Base-by-base conservation (phyloP, 1,139 yeast species). In the Diutina pseudorugosa region DNA sequence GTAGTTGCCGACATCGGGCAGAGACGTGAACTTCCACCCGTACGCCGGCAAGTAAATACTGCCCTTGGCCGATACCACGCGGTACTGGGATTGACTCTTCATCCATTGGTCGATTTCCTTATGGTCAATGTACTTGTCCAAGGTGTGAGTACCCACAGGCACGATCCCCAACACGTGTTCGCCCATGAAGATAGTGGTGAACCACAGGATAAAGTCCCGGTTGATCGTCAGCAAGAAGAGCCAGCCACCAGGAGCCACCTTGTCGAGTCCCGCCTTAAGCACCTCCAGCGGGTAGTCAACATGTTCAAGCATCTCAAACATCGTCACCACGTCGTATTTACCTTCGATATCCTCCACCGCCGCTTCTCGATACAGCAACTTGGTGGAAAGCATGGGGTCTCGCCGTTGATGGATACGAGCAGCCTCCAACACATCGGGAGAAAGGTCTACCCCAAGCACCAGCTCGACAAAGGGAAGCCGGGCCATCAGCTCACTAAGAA, bases 261-360 rank as follows among this genome's bases (percentile, higher is more conserved):
- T 78, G 41, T 72, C 64, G 64, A 90, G 70, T 0, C 95, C 95
- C 53, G 78, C 80, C 20, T 72, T 66, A 55, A 93, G 68, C 27
- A 91, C 85, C 53, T 78, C 79, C 1, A 89, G 70, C 0, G 99
- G 98, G 56, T 80, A 78, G 55, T 86, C 87, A 1, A 91, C 97
- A 65, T 93, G 99, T 65, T 93, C 99, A 51, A 93, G 73, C 79
- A 93, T 83, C 65, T 93, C 99, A 75, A 93, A 89, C 79, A 93
- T 79, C 1, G 98, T 89, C 9, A 94, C 82, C 9, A 91, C 68
- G 62, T 93, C 95, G 65, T 69, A 93, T 51, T 67, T 67, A 36
- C 75, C 79, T 9, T 64, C 64, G 25, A 82, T 66, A 41, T 79
- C 79, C 56, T 85, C 95, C 36, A 90, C 69, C 0, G 91, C 79